These are phyloP conservation scores for Microstegium vimineum DNA, from an alignment of 176 grass and related monocot genomes.

Conservation along the genomic window DNA sequence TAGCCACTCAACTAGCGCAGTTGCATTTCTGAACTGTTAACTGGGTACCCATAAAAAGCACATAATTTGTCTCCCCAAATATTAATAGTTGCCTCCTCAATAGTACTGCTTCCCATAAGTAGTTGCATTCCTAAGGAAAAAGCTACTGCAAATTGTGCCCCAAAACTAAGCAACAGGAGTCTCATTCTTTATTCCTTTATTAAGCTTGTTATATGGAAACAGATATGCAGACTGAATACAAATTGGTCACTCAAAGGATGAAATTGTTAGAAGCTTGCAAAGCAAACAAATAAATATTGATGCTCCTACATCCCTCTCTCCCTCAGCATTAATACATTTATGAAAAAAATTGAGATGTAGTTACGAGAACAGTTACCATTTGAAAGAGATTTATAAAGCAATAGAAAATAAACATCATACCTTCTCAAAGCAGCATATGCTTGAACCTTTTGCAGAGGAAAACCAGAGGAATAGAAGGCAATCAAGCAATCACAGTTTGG, in stretches of 20 bases:
- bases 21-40: neutral
- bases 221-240: neutral
- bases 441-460: constrained; percentile 86
- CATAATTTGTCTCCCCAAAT: neutral
- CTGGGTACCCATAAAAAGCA: neutral
- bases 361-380: constrained; percentile 3
- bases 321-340: neutral
- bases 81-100: neutral
- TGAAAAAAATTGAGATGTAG: neutral
- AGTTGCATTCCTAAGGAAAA: neutral
- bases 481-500: constrained; percentile 97
- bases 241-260: neutral
- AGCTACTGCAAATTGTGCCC: neutral
- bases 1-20: neutral
- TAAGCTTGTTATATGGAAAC: neutral
- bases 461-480: constrained; percentile 95
- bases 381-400: constrained; percentile 1
- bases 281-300: neutral
- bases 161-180: neutral
- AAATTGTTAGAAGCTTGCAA: neutral
- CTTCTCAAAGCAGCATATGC: constrained; percentile 75
- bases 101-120: neutral
- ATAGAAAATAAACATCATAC: constrained; percentile 28
- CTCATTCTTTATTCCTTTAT: neutral
- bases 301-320: neutral